Evolutionary conservation across 2,329 filamentous ascomycete genomes (phyloP), one percentile per base, ranked within the genome.

Genomic region (Curvularia eragrostidis): DNA sequence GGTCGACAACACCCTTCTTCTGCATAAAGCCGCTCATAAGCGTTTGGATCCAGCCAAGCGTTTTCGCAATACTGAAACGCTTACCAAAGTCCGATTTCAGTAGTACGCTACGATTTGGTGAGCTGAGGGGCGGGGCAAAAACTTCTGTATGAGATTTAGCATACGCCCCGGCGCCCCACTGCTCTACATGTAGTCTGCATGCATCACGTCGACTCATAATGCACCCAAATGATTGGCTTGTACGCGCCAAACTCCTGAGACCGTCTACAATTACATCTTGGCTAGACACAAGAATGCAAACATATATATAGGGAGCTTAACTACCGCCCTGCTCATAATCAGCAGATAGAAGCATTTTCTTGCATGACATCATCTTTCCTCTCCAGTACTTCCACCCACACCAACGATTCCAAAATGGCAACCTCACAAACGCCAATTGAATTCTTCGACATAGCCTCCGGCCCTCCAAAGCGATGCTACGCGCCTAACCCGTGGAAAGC

Each of bases 401-500:
- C 15, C 13, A 19, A 38, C 9, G 13, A 49, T 7, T 19, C 3
- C 15, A 49, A 28, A 26, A 49, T 49, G 47, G 47, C 34, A 26
- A 28, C 47, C 26, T 5, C 23, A 4, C 9, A 49, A 9, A 19
- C 32, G 6, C 39, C 39, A 18, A 55, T 55, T 15, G 38, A 38
- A 7, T 79, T 82, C 68, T 83, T 83, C 67, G 81, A 83, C 72
- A 81, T 83, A 54, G 75, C 77, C 42, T 77, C 77, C 6, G 77
- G 75, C 5, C 49, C 62, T 9, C 61, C 70, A 30, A 61, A 71
- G 15, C 72, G 75, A 59, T 75, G 79, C 18, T 77, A 75, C 54
- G 74, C 75, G 2, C 78, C 81, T 5, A 84, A 84, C 57, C 80
- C 81, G 10, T 83, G 78, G 77, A 84, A 84, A 69, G 68, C 52